Base-by-base conservation (phyloP, 2,329 filamentous ascomycete species). In the Aspergillus neoniger region DNA sequence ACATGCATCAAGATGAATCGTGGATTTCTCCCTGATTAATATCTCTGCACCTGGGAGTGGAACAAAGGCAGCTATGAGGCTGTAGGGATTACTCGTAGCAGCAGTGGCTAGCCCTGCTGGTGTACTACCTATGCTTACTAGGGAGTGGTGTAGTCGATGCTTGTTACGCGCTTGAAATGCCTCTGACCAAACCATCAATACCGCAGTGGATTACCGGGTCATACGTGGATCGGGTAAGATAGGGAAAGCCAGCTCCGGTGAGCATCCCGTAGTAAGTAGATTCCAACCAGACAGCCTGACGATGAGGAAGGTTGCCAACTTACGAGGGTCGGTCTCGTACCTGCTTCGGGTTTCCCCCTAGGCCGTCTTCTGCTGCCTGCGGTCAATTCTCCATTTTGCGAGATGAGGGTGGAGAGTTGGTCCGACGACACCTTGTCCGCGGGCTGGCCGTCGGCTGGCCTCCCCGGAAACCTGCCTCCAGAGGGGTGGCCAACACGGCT, bases 151-250 rank as follows among this genome's bases (percentile, higher is more conserved):
- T 58, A 55, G 56, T 52, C 32, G 39, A 49, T 56, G 32, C 56
- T 55, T 55, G 53, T 55, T 49, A 68, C 59, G 58, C 36, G 28
- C 54, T 67, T 66, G 53, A 57, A 57, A 63, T 56, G 25, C 43
- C 23, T 44, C 49, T 53, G 61, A 62, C 62, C 12, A 43, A n/a
- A 28, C 43, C 10, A 32, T 12, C 28, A 44, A 43, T 62, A 62
- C 59, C 21, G 19, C 17, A 6, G 12, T 15, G 38, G n/a, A 32
- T 58, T 62, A 66, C 64, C 51, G 58, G 51, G 15, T 58, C 51
- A 54, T 67, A 69, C 67, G 14, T 8, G 21, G 15, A 30, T 68
- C 67, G 67, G 67, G 67, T 69, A 69, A 69, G 58, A 63, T 68
- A 67, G 67, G 67, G 39, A 38, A 52, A 36, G 43, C 53, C 53